A percentile compares a stretch with the other conserved stretches of the same genome.
phyloP scores from a whole-genome alignment of 176 grass and related monocot genomes.

The Aegilops sharonensis region DNA sequence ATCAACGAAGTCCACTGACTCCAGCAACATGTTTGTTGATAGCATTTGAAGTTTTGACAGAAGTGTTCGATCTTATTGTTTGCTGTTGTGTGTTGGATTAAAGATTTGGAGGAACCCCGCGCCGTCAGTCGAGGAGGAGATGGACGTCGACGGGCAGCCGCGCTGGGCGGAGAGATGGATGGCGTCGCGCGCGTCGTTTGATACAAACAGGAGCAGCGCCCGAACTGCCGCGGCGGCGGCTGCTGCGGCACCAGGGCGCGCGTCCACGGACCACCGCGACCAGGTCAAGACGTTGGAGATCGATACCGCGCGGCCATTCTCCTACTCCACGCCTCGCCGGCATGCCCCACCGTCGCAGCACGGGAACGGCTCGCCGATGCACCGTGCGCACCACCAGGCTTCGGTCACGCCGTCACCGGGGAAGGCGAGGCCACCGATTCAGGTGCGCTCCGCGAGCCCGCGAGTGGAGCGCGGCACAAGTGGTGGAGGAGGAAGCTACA shows the following conservation, averaged over 20 bases:
- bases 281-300: slow-evolving; percentile 87
- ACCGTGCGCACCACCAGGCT: slow-evolving; percentile 45
- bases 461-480: slow-evolving; percentile 41
- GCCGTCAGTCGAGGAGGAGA: slow-evolving; percentile 59
- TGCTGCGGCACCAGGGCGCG: slow-evolving; percentile 28
- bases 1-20: neutral
- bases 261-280: slow-evolving; percentile 67
- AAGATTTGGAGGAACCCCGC: slow-evolving; percentile 79
- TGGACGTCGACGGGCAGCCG: slow-evolving; percentile 46
- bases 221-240: neutral
- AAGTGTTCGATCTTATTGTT: neutral
- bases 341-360: slow-evolving; percentile 33
- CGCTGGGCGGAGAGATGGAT: slow-evolving; percentile 87
- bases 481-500: slow-evolving; percentile 30
- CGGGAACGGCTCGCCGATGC: slow-evolving; percentile 42
- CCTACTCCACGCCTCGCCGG: slow-evolving; percentile 56
- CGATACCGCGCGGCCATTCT: slow-evolving; percentile 73
- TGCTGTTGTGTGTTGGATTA: neutral
- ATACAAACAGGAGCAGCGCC: slow-evolving; percentile 60
- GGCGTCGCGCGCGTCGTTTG: slow-evolving; percentile 83
- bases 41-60: too few relatives aligned
- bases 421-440: slow-evolving; percentile 52
- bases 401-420: slow-evolving; percentile 73
- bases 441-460: slow-evolving; percentile 84
- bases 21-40: neutral